Evolutionary conservation across 768 basidiomycete species (phyloP), one percentile per base, ranked within the genome.

Genomic region (Hericium rajendrae): DNA sequence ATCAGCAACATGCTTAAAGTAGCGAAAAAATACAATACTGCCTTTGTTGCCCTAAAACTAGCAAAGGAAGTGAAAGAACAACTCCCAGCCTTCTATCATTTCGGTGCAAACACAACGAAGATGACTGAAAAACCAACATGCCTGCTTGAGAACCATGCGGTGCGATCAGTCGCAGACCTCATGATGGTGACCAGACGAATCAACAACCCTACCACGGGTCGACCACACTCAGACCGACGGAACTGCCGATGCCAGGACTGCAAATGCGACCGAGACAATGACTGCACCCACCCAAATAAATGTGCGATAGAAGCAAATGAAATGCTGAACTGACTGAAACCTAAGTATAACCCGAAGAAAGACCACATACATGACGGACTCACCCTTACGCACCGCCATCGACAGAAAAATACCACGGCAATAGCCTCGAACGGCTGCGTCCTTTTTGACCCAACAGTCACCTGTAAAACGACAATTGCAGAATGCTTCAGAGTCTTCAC

Each of bases 371-470:
- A 10, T 9, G 49, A 51, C 24, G 49, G 49, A 16, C 54, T 51
- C 28, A 55, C 58, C 18, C 54, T 59, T 12, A 59, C 58, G 0
- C 54, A 50, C 28, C n/a, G 20, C 15, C 41, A 43, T 2, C 49
- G 18, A 26, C 6, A 2, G 28, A 9, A 16, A 32, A 51, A 28
- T 12, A 12, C 3, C 32, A 18, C 54, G 38, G 15, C 24, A 10
- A 13, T 2, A 12, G 13, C 13, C 40, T 12, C 12, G 4, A 6
- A 41, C 4, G 52, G 53, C 37, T 10, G 18, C 4, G 28, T 59
- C 9, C 3, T 38, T 16, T 59, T 59, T 28, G 38, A 59, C 46
- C 58, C 58, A 11, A 20, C 58, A 6, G 38, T 55, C 0, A 48
- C 58, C n/a, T 4, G 24, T 10, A 48, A 16, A 11, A 49, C 3